Evolutionary conservation across 176 grass and related monocot genomes (phyloP).

Genomic region (Cocos nucifera): DNA sequence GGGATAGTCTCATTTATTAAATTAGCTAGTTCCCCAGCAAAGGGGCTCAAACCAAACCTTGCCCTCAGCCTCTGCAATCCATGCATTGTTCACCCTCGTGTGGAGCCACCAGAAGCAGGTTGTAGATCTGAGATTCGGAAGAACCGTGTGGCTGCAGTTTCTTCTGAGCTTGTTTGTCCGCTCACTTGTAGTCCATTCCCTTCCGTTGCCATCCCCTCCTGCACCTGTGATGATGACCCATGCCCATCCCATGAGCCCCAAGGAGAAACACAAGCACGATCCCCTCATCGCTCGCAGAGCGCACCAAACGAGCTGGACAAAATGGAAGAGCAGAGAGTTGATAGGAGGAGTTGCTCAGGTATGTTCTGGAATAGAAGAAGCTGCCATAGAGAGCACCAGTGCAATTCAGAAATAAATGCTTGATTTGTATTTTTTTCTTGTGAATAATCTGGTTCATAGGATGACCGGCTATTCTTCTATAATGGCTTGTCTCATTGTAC

Average conservation of each 20-base stretch:
- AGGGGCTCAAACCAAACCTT: slow-evolving; percentile 61
- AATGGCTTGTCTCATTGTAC: not conserved
- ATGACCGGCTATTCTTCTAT: slow-evolving; percentile 1
- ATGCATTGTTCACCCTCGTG: slow-evolving; percentile 55
- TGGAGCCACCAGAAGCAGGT: slow-evolving; percentile 39
- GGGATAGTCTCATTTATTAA: slow-evolving; percentile 72
- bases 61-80: slow-evolving; percentile 76
- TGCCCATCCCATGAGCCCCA: slow-evolving; percentile 35
- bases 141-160: slow-evolving; percentile 63
- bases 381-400: slow-evolving; percentile 92
- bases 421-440: slow-evolving; percentile 35
- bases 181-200: slow-evolving; percentile 76
- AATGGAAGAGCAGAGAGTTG: slow-evolving; percentile 47
- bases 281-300: slow-evolving; percentile 29
- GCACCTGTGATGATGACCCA: slow-evolving; percentile 56
- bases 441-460: slow-evolving; percentile 29
- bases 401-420: slow-evolving; percentile 78
- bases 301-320: slow-evolving; percentile 40
- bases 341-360: slow-evolving; percentile 62
- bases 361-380: slow-evolving; percentile 90
- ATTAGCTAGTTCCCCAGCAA: slow-evolving; percentile 35
- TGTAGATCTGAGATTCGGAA: slow-evolving; percentile 61
- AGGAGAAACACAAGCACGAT: slow-evolving; percentile 36
- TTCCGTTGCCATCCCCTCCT: slow-evolving; percentile 42
- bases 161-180: slow-evolving; percentile 77